Evolutionary conservation across 441 rosid genomes (phyloP), one percentile per base, ranked within the genome.

Genomic region (Erodium moschatum): DNA sequence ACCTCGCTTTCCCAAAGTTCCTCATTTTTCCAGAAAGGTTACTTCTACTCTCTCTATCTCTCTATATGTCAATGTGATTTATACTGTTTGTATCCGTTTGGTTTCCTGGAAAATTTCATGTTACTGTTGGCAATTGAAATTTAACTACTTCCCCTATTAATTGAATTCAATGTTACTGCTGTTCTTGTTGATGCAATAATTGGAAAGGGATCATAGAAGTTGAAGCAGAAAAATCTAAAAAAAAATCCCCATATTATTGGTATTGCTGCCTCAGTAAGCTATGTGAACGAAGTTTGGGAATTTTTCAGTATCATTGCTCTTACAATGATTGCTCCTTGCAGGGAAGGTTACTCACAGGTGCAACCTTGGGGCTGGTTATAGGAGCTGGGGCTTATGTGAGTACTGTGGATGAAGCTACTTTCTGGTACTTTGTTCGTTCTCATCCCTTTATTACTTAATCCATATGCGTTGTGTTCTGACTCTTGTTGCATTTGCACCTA

Each of bases 301-400:
- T 48, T 48, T 13, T 48, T 12, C 16, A 48, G 16, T 12, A 48
- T 5, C 15, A 48, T 13, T 3, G 5, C 13, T 5, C 9, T 38
- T 38, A 38, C 44, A 38, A 38, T 75, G n/a, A 4, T 24, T 58
- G 31, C 48, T 67, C 64, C 24, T 24, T 75, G 58, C 68, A 93
- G 97, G 95, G 95, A 71, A 85, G 92, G 70, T 74, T 91, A 64
- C 73, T 93, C 65, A 87, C 98, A 0, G 98, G 97, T 72, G 87
- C 89, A 52, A 85, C 96, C 65, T 75, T 90, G 68, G 95, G 97
- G 19, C 67, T 93, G 18, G 80, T 85, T 16, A 93, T 93, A 72
- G 92, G 86, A 46, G 91, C 96, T 64, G 98, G 97, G 75, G 98
- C 98, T 72, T 92, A 92, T 79, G 96, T 83, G 67, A 92, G 98